Evolutionary conservation across 2,329 filamentous ascomycete genomes (phyloP).

Genomic region (Pyrenophora seminiperda): DNA sequence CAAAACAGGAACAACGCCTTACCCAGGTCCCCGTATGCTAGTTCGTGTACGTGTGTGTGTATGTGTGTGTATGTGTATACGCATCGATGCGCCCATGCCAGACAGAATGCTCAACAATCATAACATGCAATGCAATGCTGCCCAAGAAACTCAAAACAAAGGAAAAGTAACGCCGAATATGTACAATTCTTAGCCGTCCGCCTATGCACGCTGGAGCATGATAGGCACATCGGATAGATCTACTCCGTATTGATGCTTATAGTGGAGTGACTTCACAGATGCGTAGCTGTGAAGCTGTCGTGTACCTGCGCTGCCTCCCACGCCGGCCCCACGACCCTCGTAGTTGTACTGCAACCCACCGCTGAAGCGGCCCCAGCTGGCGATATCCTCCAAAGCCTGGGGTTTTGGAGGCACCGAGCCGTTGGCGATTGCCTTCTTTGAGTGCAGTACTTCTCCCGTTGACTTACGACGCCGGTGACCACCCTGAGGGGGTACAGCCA

Average conservation of each 20-base stretch:
- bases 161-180: conserved; percentile 1
- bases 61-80: conserved; percentile 11
- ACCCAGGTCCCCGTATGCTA: conserved; percentile 14
- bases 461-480: conserved; percentile 42
- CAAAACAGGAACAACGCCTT: conserved; percentile 18
- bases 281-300: conserved; percentile 38
- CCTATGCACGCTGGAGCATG: conserved; percentile 31
- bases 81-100: background rate
- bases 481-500: conserved; percentile 34
- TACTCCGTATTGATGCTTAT: conserved; percentile 37
- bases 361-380: conserved; percentile 41
- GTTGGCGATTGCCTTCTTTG: conserved; percentile 13
- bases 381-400: conserved; percentile 1
- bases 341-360: conserved; percentile 47
- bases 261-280: conserved; percentile 39
- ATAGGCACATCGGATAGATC: conserved; percentile 44
- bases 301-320: conserved; percentile 47
- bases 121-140: conserved; percentile 2
- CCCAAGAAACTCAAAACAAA: background rate
- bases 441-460: conserved; percentile 34
- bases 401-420: conserved; percentile 6
- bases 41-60: conserved; percentile 11
- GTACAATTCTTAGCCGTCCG: background rate
- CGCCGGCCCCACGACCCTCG: conserved; percentile 37
- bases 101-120: conserved; percentile 14